These are phyloP conservation scores for Trapa bicornis DNA, from an alignment of 345 rosid genomes.

Conservation along the genomic window DNA sequence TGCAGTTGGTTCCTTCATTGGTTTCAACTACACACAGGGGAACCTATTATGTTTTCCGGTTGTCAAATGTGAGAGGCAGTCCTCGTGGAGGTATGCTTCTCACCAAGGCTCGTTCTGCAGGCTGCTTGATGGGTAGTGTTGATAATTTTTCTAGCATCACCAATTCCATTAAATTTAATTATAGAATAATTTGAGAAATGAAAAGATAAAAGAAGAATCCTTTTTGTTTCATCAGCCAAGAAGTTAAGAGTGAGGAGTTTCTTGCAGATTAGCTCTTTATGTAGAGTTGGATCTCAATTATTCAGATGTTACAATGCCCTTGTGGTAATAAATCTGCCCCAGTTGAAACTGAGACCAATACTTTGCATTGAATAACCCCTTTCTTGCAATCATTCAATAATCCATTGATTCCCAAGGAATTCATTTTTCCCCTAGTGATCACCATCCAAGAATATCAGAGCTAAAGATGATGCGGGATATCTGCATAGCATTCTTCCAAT, in stretches of 20 bases:
- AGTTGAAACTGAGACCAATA: neutral
- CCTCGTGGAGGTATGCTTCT: conserved; percentile 54
- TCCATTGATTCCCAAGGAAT: neutral
- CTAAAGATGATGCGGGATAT: neutral
- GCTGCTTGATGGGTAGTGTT: conserved; percentile 16
- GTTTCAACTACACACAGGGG: conserved; percentile 2
- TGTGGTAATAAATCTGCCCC: neutral
- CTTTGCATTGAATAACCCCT: neutral
- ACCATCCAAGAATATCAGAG: neutral
- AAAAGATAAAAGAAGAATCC: neutral
- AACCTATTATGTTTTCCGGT: conserved; percentile 17
- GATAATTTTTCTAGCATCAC: conserved; percentile 14
- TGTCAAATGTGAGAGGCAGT: conserved; percentile 35
- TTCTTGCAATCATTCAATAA: no score
- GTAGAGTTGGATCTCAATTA: neutral
- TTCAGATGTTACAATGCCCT: neutral
- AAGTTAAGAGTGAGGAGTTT: neutral
- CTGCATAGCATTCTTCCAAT: neutral
- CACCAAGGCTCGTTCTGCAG: conserved; percentile 27
- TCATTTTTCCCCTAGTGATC: neutral
- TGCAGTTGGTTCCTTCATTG: conserved; percentile 32
- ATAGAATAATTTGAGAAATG: neutral
- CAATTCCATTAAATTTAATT: neutral
- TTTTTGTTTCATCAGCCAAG: neutral
- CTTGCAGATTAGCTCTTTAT: neutral